Conservation (phyloP, 805 yeast genomes). For the Cyberlindnera samutprakarnensis region DNA sequence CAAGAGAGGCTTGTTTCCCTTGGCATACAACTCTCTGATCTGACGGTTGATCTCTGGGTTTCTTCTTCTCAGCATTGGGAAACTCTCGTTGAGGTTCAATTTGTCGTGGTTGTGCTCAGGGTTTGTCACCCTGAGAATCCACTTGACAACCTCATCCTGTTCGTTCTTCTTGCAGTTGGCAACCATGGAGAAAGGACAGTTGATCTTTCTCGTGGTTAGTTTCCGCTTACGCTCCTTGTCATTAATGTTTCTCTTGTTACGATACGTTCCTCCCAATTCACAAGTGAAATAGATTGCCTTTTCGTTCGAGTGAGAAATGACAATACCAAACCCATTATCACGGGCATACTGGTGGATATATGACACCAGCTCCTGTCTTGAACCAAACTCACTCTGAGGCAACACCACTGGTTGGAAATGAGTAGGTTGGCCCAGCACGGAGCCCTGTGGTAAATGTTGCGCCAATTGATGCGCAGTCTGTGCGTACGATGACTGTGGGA, state of each 20-base stretch:
- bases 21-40: conserved; percentile 22
- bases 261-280: conserved; percentile 23
- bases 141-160: conserved; percentile 19
- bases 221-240: conserved; percentile 25
- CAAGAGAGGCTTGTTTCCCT: conserved; percentile 23
- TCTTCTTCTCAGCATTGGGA: conserved; percentile 26
- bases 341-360: conserved; percentile 24
- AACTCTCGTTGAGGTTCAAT: conserved; percentile 21
- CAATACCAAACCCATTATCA: conserved; percentile 25
- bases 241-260: conserved; percentile 24
- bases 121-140: conserved; percentile 21
- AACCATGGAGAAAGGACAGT: conserved; percentile 25
- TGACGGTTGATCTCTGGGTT: conserved; percentile 24
- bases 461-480: conserved; percentile 15
- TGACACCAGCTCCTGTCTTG: conserved; percentile 18
- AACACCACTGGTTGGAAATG: conserved; percentile 18
- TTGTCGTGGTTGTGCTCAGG: conserved; percentile 25
- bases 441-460: conserved; percentile 17
- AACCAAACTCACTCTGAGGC: conserved; percentile 19
- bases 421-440: conserved; percentile 6
- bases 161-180: conserved; percentile 25
- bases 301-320: conserved; percentile 24
- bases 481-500: conserved; percentile 5
- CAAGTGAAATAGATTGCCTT: conserved; percentile 26
- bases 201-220: conserved; percentile 24